Evolutionary conservation across 73 alveolate species (phyloP).

Genomic region (Tetrahymena borealis): DNA sequence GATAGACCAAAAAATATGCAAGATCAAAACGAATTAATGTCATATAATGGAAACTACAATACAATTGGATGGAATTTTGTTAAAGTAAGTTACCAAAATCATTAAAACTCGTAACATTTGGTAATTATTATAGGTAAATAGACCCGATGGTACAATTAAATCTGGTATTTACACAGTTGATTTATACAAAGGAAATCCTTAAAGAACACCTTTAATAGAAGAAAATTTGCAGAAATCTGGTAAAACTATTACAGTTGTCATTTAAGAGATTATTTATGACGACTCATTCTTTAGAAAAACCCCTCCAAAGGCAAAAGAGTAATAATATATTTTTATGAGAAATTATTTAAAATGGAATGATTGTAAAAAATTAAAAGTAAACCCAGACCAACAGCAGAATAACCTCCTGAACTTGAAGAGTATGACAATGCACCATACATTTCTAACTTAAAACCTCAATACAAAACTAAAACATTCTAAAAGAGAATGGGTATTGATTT

Average conservation of each 20-base stretch:
- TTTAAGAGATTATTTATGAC: not conserved
- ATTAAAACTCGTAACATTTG: not conserved
- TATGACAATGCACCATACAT: constrained; percentile 34
- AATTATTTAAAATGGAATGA: not conserved
- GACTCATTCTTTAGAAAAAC: constrained; percentile 24
- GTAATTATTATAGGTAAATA: constrained; percentile 2
- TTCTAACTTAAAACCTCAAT: constrained; percentile 41
- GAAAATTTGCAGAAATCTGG: not conserved
- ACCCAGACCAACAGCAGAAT: not conserved
- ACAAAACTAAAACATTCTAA: constrained; percentile 51
- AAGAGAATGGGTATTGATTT: constrained; percentile 80
- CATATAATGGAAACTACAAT: constrained; percentile 9
- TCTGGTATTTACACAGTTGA: constrained; percentile 15
- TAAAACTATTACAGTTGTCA: not conserved
- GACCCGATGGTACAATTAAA: constrained; percentile 11
- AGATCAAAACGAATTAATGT: not conserved
- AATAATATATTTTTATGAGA: not conserved
- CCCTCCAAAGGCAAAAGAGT: constrained; percentile 16
- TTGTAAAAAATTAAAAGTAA: not conserved
- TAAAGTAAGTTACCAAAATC: not conserved
- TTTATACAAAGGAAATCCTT: not conserved
- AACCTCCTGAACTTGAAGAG: not conserved
- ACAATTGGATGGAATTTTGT: constrained; percentile 1
- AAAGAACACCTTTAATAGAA: not conserved
- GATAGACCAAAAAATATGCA: constrained; percentile 14